phyloP scores from a whole-genome alignment of 352 stramenopile species.

The Phytophthora colocasiae region DNA sequence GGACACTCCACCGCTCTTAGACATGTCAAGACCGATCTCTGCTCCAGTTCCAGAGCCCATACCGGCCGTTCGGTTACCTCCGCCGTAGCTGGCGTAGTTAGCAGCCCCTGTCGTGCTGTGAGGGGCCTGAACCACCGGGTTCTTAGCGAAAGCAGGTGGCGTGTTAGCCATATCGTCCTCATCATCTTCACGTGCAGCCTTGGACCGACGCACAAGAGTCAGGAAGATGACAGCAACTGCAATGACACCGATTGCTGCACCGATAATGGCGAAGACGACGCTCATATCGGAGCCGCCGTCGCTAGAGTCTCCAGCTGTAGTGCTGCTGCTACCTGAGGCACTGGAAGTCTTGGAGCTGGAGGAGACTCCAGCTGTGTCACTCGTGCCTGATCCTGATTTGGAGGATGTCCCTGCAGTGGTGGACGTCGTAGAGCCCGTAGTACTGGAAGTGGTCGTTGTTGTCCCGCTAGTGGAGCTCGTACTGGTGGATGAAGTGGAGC shows the following conservation, averaged over 20 bases:
- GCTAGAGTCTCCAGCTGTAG: slow-evolving; percentile 17
- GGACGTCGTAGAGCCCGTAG: slow-evolving; percentile 1
- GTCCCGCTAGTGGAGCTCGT: slow-evolving; percentile 16
- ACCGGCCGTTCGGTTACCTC: slow-evolving; percentile 30
- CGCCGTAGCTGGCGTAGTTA: slow-evolving; percentile 45
- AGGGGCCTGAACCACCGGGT: slow-evolving; percentile 32
- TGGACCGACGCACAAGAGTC: slow-evolving; percentile 76
- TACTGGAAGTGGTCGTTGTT: slow-evolving; percentile 1
- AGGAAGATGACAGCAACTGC: slow-evolving; percentile 82
- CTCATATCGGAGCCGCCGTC: slow-evolving; percentile 63
- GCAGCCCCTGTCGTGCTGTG: slow-evolving; percentile 37
- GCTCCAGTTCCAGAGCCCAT: slow-evolving; percentile 17
- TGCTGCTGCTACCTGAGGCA: slow-evolving; percentile 23
- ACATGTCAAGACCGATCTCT: slow-evolving; percentile 33
- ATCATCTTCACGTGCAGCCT: slow-evolving; percentile 63
- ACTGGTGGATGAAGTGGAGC: slow-evolving; percentile 14
- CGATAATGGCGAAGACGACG: slow-evolving; percentile 81
- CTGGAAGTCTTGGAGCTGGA: slow-evolving; percentile 27
- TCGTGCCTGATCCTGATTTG: slow-evolving; percentile 18
- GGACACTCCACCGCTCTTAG: slow-evolving; percentile 26
- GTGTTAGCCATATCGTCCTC: slow-evolving; percentile 63
- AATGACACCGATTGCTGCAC: slow-evolving; percentile 80
- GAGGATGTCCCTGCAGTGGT: slow-evolving; percentile 16
- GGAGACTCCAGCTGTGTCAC: slow-evolving; percentile 18
- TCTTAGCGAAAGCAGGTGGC: slow-evolving; percentile 44